Evolutionary conservation across 352 stramenopile species (phyloP), one percentile per base, ranked within the genome.

Genomic region (Phytophthora idaei): DNA sequence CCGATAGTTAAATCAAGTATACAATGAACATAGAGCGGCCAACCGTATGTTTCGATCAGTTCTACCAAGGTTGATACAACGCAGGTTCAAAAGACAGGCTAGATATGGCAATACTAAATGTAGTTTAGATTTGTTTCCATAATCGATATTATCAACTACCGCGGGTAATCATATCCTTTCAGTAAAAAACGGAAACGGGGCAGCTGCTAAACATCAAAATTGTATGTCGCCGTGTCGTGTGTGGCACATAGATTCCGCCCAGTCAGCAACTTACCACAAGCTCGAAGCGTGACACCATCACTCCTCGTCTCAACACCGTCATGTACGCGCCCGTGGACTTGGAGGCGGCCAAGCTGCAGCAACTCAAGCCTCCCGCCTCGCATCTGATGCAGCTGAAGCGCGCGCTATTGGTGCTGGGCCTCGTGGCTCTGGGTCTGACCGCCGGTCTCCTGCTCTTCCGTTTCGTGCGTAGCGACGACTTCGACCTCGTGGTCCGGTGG

Each of bases 401-500:
- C 47, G 39, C 78, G 37, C 11, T 74, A 17, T 29, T 53, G 28
- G 48, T 71, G 12, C 42, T 77, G 25, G 34, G 37, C 1, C 27
- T 79, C 10, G 68, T 42, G 14, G 57, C 69, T 7, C 17, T 82
- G 2, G 71, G 47, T 2, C 34, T 79, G 7, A 76, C 57, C 29
- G 60, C 63, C 44, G 50, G 49, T 4, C 51, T 78, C 1, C 17
- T 78, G 48, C 58, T 78, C 29, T 64, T 83, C 25, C 76, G 36
- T 39, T 81, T 85, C 49, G 71, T 80, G 37, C 68, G 74, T 57
- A 83, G 73, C 42, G 69, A 83, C 42, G 58, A 78, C 52, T 90
- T 89, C 55, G 69, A 77, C 37, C 54, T 61, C 32, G 41, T 82
- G 7, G 77, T 91, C 28, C 62, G 60, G 5, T 91, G 82, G 82